phyloP scores from a whole-genome alignment of 345 rosid genomes.

The Sonneratia alba region DNA sequence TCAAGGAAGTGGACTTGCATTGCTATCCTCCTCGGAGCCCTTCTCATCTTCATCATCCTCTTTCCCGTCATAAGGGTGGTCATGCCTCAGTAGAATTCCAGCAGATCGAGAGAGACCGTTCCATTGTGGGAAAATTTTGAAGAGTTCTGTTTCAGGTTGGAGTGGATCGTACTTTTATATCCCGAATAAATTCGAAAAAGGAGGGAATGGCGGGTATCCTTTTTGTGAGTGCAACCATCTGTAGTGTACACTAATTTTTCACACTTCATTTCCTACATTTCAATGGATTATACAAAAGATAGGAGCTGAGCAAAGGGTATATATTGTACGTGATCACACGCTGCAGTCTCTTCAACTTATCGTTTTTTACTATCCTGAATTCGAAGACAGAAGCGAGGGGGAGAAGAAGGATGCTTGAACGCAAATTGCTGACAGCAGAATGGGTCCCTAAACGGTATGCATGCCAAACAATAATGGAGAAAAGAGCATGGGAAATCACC shows the following conservation, averaged over 20 bases:
- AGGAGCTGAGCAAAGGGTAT: too few species aligned
- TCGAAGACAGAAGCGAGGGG: too few species aligned
- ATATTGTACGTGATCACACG: too few species aligned
- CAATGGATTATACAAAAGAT: too few species aligned
- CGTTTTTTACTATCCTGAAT: too few species aligned
- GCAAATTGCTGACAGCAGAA: too few species aligned
- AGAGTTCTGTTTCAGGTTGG: not conserved
- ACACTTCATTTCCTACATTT: too few species aligned
- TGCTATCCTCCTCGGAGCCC: slow-evolving; percentile 35
- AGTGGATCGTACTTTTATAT: not conserved
- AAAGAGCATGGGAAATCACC: too few species aligned
- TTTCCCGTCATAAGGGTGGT: slow-evolving; percentile 26
- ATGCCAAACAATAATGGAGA: too few species aligned
- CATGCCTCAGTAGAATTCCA: not conserved
- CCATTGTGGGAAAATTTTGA: not conserved
- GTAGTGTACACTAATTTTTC: not conserved
- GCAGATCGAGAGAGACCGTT: not conserved
- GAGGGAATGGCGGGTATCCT: not conserved
- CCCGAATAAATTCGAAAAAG: not conserved
- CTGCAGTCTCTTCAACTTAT: too few species aligned
- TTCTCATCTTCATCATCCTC: slow-evolving; percentile 33
- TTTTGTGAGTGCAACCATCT: not conserved
- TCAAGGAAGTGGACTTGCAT: slow-evolving; percentile 69
- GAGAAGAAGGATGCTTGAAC: too few species aligned
- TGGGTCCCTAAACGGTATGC: too few species aligned